A percentile compares a stretch with the other conserved stretches of the same genome.
phyloP scores from a whole-genome alignment of 2,329 filamentous ascomycete genomes.

The Elsinoe arachidis region DNA sequence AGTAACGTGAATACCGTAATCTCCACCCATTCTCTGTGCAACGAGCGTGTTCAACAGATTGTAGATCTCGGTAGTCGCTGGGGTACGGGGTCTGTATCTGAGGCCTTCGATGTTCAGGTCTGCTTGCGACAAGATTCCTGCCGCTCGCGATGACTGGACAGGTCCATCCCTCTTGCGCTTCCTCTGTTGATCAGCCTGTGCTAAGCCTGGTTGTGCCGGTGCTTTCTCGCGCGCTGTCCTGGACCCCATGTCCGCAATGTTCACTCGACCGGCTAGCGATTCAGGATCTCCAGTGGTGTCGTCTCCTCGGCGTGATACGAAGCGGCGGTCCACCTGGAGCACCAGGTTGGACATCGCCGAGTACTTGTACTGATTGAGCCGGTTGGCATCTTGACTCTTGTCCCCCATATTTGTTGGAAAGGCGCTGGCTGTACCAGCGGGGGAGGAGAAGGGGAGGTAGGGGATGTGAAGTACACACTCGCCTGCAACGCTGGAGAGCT shows the following conservation, averaged over 20 bases:
- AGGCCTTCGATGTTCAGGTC: conserved; percentile 87
- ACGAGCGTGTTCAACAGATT: conserved; percentile 90
- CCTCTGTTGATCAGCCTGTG: conserved; percentile 54
- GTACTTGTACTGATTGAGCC: conserved; percentile 32
- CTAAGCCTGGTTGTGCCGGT: conserved; percentile 51
- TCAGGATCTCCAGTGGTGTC: conserved; percentile 96
- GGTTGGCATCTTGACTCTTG: conserved; percentile 26
- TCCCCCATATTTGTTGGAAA: conserved; percentile 22
- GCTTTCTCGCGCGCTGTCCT: conserved; percentile 70
- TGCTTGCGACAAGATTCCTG: conserved; percentile 72
- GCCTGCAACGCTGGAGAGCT: not conserved
- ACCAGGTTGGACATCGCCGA: conserved; percentile 94
- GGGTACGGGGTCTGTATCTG: conserved; percentile 82
- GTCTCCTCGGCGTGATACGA: conserved; percentile 83
- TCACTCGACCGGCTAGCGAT: conserved; percentile 88
- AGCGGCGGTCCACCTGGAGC: conserved; percentile 96
- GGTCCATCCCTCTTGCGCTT: conserved; percentile 74
- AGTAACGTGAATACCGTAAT: conserved; percentile 85
- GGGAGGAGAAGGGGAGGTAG: not conserved
- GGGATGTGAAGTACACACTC: not conserved
- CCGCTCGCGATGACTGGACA: conserved; percentile 55
- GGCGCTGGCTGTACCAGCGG: not conserved
- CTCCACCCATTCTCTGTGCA: conserved; percentile 78
- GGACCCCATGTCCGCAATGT: conserved; percentile 88
- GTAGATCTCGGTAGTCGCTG: conserved; percentile 85